Conservation (phyloP, 2,329 filamentous ascomycete species). For the Phyllachora maydis region DNA sequence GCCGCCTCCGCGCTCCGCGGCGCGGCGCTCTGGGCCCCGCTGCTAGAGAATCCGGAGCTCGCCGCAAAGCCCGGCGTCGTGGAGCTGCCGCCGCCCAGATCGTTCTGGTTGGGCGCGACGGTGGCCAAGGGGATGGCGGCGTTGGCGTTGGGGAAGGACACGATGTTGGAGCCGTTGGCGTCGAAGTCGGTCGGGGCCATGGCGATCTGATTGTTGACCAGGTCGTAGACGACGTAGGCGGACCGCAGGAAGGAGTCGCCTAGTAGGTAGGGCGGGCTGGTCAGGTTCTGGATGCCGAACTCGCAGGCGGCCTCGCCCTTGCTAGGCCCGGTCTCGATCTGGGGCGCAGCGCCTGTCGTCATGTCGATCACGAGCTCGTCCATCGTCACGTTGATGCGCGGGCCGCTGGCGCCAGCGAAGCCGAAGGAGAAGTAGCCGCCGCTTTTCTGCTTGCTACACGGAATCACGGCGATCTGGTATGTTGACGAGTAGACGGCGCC, state of each 20-base stretch:
- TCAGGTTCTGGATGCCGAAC: constrained; percentile 34
- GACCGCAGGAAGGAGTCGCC: constrained; percentile 38
- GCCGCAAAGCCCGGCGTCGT: too few relatives aligned
- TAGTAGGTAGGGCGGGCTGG: constrained; percentile 20
- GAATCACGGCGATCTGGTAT: constrained; percentile 20
- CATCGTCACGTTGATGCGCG: constrained; percentile 29
- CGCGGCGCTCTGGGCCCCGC: too few relatives aligned
- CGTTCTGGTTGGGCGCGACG: constrained; percentile 17
- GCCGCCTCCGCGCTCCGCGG: too few relatives aligned
- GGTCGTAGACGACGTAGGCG: constrained; percentile 38
- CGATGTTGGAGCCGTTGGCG: constrained; percentile 24
- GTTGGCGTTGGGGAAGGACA: constrained; percentile 25
- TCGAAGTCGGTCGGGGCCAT: constrained; percentile 35
- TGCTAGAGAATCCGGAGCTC: too few relatives aligned
- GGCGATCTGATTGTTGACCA: constrained; percentile 33
- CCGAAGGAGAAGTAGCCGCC: constrained; percentile 30
- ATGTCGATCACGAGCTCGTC: constrained; percentile 32
- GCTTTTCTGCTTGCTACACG: constrained; percentile 24
- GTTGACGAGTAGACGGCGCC: constrained; percentile 23
- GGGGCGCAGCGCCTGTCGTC: constrained; percentile 11
- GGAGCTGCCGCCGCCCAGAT: too few relatives aligned
- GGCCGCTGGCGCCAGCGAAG: constrained; percentile 25
- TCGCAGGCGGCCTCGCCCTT: constrained; percentile 24
- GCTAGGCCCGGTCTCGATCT: constrained; percentile 19
- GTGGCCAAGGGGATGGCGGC: constrained; percentile 29